phyloP scores from a whole-genome alignment of 805 yeast species.

The Cyberlindnera japonica region DNA sequence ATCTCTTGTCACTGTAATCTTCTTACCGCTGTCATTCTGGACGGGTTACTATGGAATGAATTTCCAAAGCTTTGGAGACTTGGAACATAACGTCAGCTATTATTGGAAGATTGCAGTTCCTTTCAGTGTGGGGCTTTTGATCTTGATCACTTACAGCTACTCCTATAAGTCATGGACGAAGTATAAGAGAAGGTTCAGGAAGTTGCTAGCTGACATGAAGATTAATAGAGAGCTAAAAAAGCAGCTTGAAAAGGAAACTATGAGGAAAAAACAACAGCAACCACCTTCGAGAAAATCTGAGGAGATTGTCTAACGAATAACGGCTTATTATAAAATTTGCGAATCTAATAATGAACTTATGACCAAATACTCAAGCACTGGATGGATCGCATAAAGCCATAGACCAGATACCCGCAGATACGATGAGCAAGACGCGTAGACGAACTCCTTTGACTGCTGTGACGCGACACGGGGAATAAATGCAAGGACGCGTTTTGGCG shows the following conservation, averaged over 20 bases:
- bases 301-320: no score
- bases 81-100: slow-evolving; percentile 29
- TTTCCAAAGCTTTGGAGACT: slow-evolving; percentile 35
- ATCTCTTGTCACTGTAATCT: slow-evolving; percentile 54
- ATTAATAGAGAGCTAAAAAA: slow-evolving; percentile 12
- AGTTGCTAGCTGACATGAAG: slow-evolving; percentile 9
- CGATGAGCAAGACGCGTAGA: no score
- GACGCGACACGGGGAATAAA: no score
- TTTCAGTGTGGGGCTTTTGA: slow-evolving; percentile 34
- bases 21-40: slow-evolving; percentile 55
- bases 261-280: no score
- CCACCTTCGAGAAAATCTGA: no score
- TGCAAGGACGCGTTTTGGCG: not conserved
- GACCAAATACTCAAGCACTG: no score
- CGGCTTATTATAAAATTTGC: no score
- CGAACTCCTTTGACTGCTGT: no score
- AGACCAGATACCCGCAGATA: no score
- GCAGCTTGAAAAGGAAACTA: not conserved
- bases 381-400: no score
- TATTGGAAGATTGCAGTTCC: slow-evolving; percentile 33
- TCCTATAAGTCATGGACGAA: slow-evolving; percentile 13
- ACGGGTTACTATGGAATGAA: slow-evolving; percentile 58
- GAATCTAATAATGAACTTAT: no score
- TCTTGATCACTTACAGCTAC: slow-evolving; percentile 34
- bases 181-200: slow-evolving; percentile 9